Conservation (phyloP, 331 rosid species). For the Spiraea crenata region DNA sequence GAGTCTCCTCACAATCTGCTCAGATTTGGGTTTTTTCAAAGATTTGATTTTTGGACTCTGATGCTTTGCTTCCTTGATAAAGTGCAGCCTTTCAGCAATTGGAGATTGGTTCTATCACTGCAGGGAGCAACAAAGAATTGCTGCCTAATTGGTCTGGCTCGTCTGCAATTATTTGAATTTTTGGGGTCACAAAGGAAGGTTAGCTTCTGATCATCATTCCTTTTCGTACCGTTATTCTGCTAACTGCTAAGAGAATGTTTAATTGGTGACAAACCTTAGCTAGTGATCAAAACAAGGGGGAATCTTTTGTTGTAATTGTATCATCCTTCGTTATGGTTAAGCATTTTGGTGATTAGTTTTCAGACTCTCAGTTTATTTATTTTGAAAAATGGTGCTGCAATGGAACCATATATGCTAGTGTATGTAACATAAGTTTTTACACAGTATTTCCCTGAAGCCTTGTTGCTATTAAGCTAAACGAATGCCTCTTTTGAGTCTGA, state of each 20-base stretch:
- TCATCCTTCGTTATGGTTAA: too few species aligned
- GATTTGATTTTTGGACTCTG: constrained; percentile 14
- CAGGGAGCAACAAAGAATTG: constrained; percentile 64
- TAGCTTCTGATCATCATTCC: constrained; percentile 20
- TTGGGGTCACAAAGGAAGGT: constrained; percentile 94
- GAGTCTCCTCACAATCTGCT: constrained; percentile 32
- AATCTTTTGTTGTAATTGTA: not conserved
- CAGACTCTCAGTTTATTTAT: too few species aligned
- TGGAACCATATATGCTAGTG: not conserved
- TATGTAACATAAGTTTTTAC: not conserved
- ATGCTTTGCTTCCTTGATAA: not conserved
- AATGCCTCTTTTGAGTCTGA: constrained; percentile 4
- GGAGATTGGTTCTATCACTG: constrained; percentile 88
- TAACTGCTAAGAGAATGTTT: not conserved
- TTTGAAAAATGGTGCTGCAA: not conserved
- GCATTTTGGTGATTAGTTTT: too few species aligned
- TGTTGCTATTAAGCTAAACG: not conserved
- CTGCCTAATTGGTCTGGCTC: constrained; percentile 68
- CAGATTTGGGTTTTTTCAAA: too few species aligned
- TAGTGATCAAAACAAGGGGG: not conserved
- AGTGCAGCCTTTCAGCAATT: constrained; percentile 77
- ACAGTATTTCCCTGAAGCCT: not conserved
- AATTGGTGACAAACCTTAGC: not conserved
- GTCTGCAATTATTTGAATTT: constrained; percentile 80
- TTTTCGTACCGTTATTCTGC: not conserved